These are phyloP conservation scores for Xylaria intraflava DNA, from an alignment of 495 filamentous ascomycete species.

Conservation along the genomic window DNA sequence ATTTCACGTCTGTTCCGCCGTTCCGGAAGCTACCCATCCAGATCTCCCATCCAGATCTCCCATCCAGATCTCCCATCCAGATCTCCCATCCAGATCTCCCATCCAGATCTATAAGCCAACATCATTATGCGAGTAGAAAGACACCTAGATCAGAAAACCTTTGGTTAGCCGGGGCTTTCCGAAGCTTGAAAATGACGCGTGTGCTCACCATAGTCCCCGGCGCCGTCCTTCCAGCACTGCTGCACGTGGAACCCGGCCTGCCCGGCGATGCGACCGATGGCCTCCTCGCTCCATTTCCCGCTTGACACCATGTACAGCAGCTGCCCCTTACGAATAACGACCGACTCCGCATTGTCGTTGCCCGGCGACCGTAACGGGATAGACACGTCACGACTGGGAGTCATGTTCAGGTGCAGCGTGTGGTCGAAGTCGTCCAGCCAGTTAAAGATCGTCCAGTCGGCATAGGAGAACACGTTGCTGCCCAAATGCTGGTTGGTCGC, in stretches of 20 bases:
- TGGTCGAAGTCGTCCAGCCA: neutral
- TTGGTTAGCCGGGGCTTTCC: too few relatives aligned
- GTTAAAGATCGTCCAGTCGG: neutral
- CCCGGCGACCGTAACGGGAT: neutral
- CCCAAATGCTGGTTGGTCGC: neutral
- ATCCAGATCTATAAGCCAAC: too few relatives aligned
- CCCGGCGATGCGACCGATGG: neutral
- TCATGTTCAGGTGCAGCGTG: neutral
- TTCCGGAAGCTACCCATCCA: too few relatives aligned
- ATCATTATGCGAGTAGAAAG: too few relatives aligned
- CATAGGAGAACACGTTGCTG: neutral
- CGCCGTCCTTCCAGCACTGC: neutral
- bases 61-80: too few relatives aligned
- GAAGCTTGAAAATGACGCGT: too few relatives aligned
- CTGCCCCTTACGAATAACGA: neutral
- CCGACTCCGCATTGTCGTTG: neutral
- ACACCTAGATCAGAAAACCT: too few relatives aligned
- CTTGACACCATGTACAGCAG: neutral
- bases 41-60: too few relatives aligned
- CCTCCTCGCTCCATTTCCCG: neutral
- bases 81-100: too few relatives aligned
- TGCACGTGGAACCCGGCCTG: conserved; percentile 1
- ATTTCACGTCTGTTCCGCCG: too few relatives aligned
- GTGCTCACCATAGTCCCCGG: neutral
- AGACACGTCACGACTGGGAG: neutral